These are phyloP conservation scores for Fusarium sp. DNA, from an alignment of 2,329 filamentous ascomycete genomes.

Conservation along the genomic window DNA sequence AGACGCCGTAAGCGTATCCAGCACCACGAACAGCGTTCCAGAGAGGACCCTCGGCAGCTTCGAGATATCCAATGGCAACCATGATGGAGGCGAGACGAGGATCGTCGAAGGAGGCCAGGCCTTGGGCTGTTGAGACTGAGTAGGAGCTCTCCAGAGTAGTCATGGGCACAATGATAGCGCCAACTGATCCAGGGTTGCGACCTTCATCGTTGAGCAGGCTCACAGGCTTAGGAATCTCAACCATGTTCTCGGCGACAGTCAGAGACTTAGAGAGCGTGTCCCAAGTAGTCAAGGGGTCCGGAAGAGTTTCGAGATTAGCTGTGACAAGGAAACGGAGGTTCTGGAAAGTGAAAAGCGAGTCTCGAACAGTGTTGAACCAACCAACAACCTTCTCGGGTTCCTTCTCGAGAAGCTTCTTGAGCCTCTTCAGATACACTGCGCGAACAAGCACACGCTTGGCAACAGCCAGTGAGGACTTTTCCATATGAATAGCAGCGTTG, in stretches of 20 bases:
- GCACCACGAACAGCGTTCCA: conserved; percentile 94
- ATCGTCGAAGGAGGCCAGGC: conserved; percentile 79
- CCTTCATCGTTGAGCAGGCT: conserved; percentile 81
- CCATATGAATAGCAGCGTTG: conserved; percentile 82
- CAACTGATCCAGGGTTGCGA: conserved; percentile 75
- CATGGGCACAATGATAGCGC: conserved; percentile 86
- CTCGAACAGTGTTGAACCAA: conserved; percentile 81
- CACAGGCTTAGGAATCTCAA: conserved; percentile 75
- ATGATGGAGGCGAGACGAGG: conserved; percentile 83
- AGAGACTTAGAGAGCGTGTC: conserved; percentile 58
- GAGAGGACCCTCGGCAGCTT: conserved; percentile 91
- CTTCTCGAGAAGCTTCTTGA: conserved; percentile 82
- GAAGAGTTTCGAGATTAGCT: conserved; percentile 78
- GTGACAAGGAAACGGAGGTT: conserved; percentile 90
- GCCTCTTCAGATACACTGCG: conserved; percentile 84
- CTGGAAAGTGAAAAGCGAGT: conserved; percentile 79
- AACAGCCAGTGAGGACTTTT: conserved; percentile 78
- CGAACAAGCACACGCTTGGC: conserved; percentile 87
- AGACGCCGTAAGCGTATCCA: conserved; percentile 89
- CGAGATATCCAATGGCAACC: conserved; percentile 90
- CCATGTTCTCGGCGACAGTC: conserved; percentile 60
- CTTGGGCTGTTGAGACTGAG: conserved; percentile 77
- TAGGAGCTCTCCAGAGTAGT: conserved; percentile 93
- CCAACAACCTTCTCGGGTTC: conserved; percentile 79
- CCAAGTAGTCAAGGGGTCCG: conserved; percentile 83